phyloP scores from a whole-genome alignment of 306 rosid genomes.

The Vigna trinervia region DNA sequence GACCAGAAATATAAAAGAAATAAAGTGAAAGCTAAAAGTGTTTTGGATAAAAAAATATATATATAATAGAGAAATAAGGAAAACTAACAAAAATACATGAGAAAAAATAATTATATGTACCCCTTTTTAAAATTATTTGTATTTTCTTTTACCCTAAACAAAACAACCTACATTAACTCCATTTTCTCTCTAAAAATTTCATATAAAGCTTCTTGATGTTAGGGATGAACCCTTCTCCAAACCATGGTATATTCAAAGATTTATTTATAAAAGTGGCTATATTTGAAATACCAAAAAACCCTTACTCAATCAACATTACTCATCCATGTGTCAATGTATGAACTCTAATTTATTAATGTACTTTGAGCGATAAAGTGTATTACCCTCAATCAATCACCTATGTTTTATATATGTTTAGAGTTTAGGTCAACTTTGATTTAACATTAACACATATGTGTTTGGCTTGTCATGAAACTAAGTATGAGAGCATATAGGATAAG shows the following conservation, averaged over 20 bases:
- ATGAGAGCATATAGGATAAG: constrained; percentile 1
- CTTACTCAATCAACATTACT: neutral
- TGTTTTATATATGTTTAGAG: neutral
- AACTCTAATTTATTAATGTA: neutral
- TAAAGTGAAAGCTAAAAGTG: no score
- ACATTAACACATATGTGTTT: neutral
- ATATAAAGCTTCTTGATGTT: neutral
- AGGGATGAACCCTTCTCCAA: neutral
- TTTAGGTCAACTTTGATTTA: neutral
- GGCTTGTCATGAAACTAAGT: neutral
- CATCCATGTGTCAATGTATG: neutral
- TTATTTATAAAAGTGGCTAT: neutral
- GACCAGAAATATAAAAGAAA: no score
- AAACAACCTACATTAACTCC: no score
- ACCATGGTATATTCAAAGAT: neutral
- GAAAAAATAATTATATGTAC: no score
- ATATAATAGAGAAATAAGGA: no score
- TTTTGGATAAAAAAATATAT: no score
- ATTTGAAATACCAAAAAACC: neutral
- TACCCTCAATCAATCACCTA: neutral
- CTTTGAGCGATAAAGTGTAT: neutral
- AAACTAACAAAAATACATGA: no score
- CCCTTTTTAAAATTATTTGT: no score
- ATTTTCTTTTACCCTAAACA: no score
- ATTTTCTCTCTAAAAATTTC: no score